These are phyloP conservation scores for Fraxinus albicans DNA, from an alignment of 305 asterid genomes.

Conservation along the genomic window DNA sequence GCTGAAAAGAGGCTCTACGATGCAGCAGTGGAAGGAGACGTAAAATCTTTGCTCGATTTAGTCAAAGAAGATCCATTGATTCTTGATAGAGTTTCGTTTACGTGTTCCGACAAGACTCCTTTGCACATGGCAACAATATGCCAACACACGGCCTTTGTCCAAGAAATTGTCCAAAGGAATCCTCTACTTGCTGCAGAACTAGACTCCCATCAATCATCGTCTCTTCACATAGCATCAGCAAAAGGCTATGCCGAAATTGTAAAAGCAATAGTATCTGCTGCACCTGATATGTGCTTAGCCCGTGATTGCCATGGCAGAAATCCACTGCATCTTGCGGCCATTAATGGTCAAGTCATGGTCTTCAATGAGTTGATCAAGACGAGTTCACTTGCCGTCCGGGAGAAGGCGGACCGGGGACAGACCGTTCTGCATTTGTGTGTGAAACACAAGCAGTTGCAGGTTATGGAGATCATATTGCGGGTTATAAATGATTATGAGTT, in stretches of 20 bases:
- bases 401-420: slow-evolving; percentile 29
- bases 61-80: slow-evolving; percentile 26
- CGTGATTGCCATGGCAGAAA: slow-evolving; percentile 41
- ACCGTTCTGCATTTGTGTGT: slow-evolving; percentile 44
- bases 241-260: slow-evolving; percentile 32
- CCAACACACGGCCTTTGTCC: slow-evolving; percentile 30
- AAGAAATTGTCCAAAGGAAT: slow-evolving; percentile 18
- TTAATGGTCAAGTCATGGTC: slow-evolving; percentile 35
- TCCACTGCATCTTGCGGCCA: slow-evolving; percentile 53
- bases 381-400: slow-evolving; percentile 33
- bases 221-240: slow-evolving; percentile 42
- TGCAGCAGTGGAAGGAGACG: slow-evolving; percentile 31
- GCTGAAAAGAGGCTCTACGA: slow-evolving; percentile 27
- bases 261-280: neutral
- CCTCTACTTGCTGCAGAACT: slow-evolving; percentile 32
- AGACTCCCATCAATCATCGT: slow-evolving; percentile 26
- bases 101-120: slow-evolving; percentile 33
- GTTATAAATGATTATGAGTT: slow-evolving; percentile 13
- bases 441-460: slow-evolving; percentile 26
- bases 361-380: slow-evolving; percentile 21
- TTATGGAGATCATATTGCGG: slow-evolving; percentile 27
- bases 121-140: slow-evolving; percentile 40
- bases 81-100: slow-evolving; percentile 33
- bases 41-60: slow-evolving; percentile 1
- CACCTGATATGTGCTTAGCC: slow-evolving; percentile 38